Evolutionary conservation across 257 asterid genomes (phyloP), one percentile per base, ranked within the genome.

Genomic region (Fraxinus anomala): DNA sequence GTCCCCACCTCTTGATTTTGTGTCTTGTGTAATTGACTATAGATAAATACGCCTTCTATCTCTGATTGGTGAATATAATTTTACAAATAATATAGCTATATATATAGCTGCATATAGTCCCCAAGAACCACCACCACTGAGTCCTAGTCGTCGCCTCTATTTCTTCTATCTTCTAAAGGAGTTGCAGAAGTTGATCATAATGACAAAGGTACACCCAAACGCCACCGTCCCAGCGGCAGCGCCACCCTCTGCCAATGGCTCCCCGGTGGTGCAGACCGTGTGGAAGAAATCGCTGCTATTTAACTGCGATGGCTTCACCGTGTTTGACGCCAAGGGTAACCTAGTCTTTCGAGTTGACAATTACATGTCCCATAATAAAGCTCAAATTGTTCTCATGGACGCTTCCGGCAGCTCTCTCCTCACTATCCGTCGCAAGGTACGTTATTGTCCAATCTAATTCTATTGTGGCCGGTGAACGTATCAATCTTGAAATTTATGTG

Each of bases 211-310:
- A 28, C 76, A 87, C 68, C 96, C 96, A 3, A 89, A 89, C 76
- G 86, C 83, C 9, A 42, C 73, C 37, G 79, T 70, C n/a, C 42
- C n/a, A 12, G 40, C 54, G 4, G 10, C 76, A 28, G 79, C 74
- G 23, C 44, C 51, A 39, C 84, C 65, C 2, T 19, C 4, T 11
- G 54, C 23, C 10, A 4, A 21, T 37, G 67, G 67, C 33, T 47
- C 47, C 44, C 6, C 89, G 2, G 73, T 44, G 78, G 92, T 84
- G 40, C 85, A 91, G 0, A 92, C 97, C 14, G 95, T 92, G 4
- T 92, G 96, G 97, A 92, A 89, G 84, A 92, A 92, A 75, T 92
- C 96, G 36, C 75, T 92, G 66, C 86, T 92, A 37, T 80, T 89
- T 33, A 91, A 83, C 81, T 89, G 96, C 84, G 87, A 87, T 42